Percentiles rank a stretch among this genome's conserved stretches.
Conservation (phyloP, 2,329 filamentous ascomycete genomes). For the Ceratocystis variospora region DNA sequence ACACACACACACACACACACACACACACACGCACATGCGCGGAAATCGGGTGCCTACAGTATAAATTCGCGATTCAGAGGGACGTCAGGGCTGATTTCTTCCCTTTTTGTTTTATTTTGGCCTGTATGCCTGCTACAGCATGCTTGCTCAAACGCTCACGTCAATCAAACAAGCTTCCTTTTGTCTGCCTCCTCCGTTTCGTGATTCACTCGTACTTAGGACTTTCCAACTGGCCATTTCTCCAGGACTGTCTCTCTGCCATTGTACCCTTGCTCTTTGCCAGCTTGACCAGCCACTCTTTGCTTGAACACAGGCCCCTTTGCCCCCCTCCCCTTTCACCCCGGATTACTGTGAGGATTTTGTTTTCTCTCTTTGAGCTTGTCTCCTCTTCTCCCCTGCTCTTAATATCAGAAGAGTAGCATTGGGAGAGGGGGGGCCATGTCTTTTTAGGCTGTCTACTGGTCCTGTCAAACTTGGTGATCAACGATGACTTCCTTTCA, state of each 20-base stretch:
- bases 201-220: neutral
- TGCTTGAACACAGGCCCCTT: neutral
- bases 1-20: no score
- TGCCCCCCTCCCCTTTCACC: neutral
- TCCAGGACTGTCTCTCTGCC: neutral
- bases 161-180: neutral
- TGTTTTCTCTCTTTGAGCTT: conserved; percentile 1
- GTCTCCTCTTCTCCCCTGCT: neutral
- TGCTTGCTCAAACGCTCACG: neutral
- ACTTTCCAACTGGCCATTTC: neutral
- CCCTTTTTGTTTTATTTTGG: neutral
- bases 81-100: neutral
- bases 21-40: no score
- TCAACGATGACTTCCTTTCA: neutral
- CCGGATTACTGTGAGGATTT: neutral
- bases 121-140: neutral
- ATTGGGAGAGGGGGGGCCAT: neutral
- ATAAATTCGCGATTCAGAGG: no score
- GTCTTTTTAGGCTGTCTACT: conserved; percentile 1
- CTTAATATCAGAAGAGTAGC: conserved; percentile 3
- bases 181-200: neutral
- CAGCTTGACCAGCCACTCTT: neutral
- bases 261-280: neutral
- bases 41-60: no score
- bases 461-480: conserved; percentile 1